Percentiles rank a stretch among this genome's conserved stretches.
These are phyloP conservation scores for Boletus reticulatus DNA, from an alignment of 768 basidiomycete genomes.

Conservation along the genomic window DNA sequence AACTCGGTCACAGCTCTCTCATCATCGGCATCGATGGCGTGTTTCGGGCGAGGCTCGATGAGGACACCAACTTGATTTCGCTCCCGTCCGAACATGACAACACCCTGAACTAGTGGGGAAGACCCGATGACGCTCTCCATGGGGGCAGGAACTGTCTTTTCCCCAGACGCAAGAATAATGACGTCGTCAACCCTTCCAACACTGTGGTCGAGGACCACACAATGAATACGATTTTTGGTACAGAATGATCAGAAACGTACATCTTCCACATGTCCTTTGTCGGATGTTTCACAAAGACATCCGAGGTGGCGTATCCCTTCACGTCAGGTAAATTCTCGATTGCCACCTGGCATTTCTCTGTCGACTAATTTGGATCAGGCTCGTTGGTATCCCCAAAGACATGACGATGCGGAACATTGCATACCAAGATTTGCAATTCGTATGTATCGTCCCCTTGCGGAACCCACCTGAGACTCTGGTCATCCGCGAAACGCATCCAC, in stretches of 20 bases:
- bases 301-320: slow-evolving; percentile 38
- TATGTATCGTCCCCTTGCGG: slow-evolving; percentile 32
- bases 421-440: slow-evolving; percentile 37
- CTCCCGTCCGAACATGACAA: slow-evolving; percentile 32
- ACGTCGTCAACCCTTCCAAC: slow-evolving; percentile 38
- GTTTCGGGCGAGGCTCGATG: slow-evolving; percentile 24
- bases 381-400: not conserved
- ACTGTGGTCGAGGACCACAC: slow-evolving; percentile 15
- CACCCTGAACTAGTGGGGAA: slow-evolving; percentile 18
- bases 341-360: not conserved
- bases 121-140: slow-evolving; percentile 25
- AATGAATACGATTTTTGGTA: no score
- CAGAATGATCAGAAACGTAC: not conserved
- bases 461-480: slow-evolving; percentile 24
- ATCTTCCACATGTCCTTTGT: slow-evolving; percentile 29
- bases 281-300: slow-evolving; percentile 44
- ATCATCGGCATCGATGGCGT: slow-evolving; percentile 6
- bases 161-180: slow-evolving; percentile 29
- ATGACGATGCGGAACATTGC: not conserved
- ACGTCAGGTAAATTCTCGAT: slow-evolving; percentile 35
- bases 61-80: slow-evolving; percentile 30
- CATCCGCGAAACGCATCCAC: slow-evolving; percentile 8
- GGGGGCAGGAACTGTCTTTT: slow-evolving; percentile 33
- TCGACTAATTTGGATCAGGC: not conserved
- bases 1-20: slow-evolving; percentile 9